Conservation (phyloP, 1,284 basidiomycete genomes). For the Amylostereum chailletii region DNA sequence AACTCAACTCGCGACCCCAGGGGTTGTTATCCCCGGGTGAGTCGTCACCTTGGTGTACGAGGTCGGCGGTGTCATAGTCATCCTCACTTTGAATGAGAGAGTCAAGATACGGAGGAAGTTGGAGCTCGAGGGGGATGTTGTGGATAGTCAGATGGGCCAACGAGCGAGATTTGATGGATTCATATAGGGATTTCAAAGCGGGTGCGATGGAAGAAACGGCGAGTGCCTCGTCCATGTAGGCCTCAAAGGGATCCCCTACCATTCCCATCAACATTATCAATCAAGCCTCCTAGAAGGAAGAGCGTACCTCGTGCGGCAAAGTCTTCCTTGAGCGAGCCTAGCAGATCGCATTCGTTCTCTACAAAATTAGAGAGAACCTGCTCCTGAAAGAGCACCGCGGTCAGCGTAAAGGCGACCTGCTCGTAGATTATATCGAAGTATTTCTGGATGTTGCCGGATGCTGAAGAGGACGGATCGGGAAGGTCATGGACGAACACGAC, state of each 20-base stretch:
- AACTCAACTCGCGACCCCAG: conserved; percentile 63
- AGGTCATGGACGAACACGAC: conserved; percentile 83
- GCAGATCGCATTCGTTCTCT: conserved; percentile 62
- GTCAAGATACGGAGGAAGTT: conserved; percentile 74
- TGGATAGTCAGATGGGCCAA: conserved; percentile 73
- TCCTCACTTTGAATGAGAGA: conserved; percentile 54
- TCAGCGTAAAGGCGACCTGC: conserved; percentile 80
- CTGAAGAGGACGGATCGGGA: conserved; percentile 80
- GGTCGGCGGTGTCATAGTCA: conserved; percentile 30
- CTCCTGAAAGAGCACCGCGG: conserved; percentile 82
- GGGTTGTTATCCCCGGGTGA: conserved; percentile 27
- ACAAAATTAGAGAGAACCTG: conserved; percentile 81
- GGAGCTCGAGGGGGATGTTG: conserved; percentile 69
- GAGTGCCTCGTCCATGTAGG: conserved; percentile 52
- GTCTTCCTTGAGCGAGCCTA: conserved; percentile 64
- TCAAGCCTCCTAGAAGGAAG: conserved; percentile 3
- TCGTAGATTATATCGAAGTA: conserved; percentile 84
- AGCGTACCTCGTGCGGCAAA: conserved; percentile 45
- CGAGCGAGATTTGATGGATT: conserved; percentile 61
- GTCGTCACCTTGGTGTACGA: conserved; percentile 44
- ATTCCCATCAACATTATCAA: background rate
- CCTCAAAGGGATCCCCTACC: conserved; percentile 46
- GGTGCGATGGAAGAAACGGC: conserved; percentile 62
- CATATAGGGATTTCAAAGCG: conserved; percentile 68
- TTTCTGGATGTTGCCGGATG: conserved; percentile 63